Base-by-base conservation (phyloP, 257 asterid genomes). In the Schizonepeta tenuifolia region DNA sequence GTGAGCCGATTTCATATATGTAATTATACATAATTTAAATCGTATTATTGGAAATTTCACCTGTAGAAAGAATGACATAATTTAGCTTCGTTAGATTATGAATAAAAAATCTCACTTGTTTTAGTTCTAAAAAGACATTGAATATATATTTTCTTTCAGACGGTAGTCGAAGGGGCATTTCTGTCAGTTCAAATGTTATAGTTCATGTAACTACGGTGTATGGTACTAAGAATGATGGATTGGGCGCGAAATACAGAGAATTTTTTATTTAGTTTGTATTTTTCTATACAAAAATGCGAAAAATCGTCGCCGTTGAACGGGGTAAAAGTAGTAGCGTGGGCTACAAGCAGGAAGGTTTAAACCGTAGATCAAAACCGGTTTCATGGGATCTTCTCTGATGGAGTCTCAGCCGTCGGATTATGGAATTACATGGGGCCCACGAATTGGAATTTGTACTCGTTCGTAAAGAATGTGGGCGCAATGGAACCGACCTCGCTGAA, bases 281-380 rank as follows among this genome's bases (percentile, higher is more conserved):
- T 70, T 38, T 53, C 6, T 22, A 8, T 36, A 43, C 14, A 17
- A 28, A 67, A 59, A 74, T 57, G 84, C 64, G 77, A 44, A 75
- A 75, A 80, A 80, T 80, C 83, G 83, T n/a, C 76, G 85, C 85
- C 83, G 87, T 83, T 74, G 81, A 74, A 58, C 9, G 75, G 69
- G 67, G 66, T 5, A 50, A 77, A 58, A 68, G 49, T 41, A 46
- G 77, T 77, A 70, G 87, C 87, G 85, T 83, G 81, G 72, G 65
- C 73, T 77, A 70, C 76, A 80, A 80, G 87, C 87, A 77, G 83
- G 75, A 54, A 49, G 57, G 72, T 75, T 77, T 53, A n/a, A 13
- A 21, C 84, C 83, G 79, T 83, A 0, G 1, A 64, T 49, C 10
- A 6, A 4, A 24, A 35, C 53, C 13, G 44, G 18, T 58, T 14